Conservation (phyloP, 2,329 filamentous ascomycete genomes). For the Colletotrichum sp. region DNA sequence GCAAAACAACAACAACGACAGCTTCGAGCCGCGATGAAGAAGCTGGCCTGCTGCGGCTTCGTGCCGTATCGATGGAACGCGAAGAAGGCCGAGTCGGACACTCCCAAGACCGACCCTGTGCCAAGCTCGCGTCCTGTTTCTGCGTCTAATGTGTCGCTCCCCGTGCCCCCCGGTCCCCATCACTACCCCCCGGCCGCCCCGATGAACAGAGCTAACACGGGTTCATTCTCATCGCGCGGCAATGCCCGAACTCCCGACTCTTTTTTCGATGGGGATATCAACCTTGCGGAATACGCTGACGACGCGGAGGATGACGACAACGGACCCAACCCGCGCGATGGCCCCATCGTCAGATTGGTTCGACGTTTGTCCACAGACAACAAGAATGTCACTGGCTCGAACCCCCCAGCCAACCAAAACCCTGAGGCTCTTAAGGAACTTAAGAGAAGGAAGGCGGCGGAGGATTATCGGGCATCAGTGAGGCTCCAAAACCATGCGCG, state of each 20-base stretch:
- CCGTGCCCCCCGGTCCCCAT: not conserved
- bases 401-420: not conserved
- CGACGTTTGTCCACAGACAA: constrained; percentile 52
- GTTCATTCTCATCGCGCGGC: constrained; percentile 8
- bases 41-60: not conserved
- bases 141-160: not conserved
- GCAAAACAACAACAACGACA: not conserved
- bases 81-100: not conserved
- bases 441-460: not conserved
- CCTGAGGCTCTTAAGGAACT: not conserved
- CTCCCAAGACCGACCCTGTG: not conserved
- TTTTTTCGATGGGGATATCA: not conserved
- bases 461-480: not conserved
- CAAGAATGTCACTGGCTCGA: constrained; percentile 28
- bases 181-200: not conserved
- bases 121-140: not conserved
- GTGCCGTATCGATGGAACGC: not conserved
- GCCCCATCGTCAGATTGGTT: constrained; percentile 50
- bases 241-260: not conserved
- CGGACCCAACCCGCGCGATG: constrained; percentile 35
- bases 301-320: constrained; percentile 5
- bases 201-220: not conserved
- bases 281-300: constrained; percentile 5
- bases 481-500: not conserved
- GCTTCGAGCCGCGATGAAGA: not conserved